phyloP scores from a whole-genome alignment of 129 eudicot species.

The Ambrosia trifida region DNA sequence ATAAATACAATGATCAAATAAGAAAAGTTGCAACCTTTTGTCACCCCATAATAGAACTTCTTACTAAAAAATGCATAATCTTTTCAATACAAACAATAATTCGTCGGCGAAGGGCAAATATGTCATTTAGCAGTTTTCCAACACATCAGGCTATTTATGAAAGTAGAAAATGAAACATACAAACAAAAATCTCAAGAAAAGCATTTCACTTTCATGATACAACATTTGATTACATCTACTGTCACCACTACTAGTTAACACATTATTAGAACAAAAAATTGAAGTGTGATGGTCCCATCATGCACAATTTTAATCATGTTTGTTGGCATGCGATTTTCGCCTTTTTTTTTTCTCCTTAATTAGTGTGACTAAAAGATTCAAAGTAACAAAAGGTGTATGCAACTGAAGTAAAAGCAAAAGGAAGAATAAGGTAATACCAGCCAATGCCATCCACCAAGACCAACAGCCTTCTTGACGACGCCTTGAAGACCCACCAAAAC shows the following conservation, averaged over 20 bases:
- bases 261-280: constrained; percentile 34
- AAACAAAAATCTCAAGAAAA: constrained; percentile 27
- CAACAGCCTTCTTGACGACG: constrained; percentile 98
- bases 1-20: constrained; percentile 8
- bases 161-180: neutral
- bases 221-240: constrained; percentile 29
- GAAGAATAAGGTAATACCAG: constrained; percentile 60
- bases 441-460: constrained; percentile 99
- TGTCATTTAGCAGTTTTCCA: constrained; percentile 18
- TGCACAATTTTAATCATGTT: constrained; percentile 38
- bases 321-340: constrained; percentile 36
- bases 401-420: constrained; percentile 25
- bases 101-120: neutral
- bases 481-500: constrained; percentile 99
- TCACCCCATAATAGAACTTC: neutral
- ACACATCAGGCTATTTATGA: neutral
- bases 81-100: no score
- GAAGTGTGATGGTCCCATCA: constrained; percentile 41
- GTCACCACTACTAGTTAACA: constrained; percentile 37
- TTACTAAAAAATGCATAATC: neutral
- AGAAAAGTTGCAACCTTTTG: constrained; percentile 6
- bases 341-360: constrained; percentile 31
- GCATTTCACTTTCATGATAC: constrained; percentile 28
- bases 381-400: constrained; percentile 22
- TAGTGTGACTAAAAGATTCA: constrained; percentile 35